A percentile compares a stretch with the other conserved stretches of the same genome.
phyloP scores from a whole-genome alignment of 371 early-diverging fungal species.

The Paramicrosporidium saccamoebae region DNA sequence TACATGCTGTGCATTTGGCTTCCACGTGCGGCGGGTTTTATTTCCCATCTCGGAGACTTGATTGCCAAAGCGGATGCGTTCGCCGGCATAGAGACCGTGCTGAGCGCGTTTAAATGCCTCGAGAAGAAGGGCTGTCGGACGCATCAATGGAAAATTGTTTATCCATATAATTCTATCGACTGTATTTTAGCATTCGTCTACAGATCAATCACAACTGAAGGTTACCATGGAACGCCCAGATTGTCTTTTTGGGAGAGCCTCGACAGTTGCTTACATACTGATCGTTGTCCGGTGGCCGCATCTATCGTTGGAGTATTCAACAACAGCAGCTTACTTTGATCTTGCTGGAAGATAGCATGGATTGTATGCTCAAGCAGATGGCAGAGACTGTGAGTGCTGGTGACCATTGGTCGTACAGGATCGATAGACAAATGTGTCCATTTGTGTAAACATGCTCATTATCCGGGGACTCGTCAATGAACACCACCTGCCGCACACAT shows the following conservation, averaged over 20 bases:
- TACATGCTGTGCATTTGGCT: no score
- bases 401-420: slow-evolving; percentile 75
- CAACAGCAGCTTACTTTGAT: slow-evolving; percentile 13
- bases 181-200: no score
- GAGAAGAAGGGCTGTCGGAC: no score
- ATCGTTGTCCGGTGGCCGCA: slow-evolving; percentile 33
- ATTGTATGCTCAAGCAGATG: slow-evolving; percentile 67
- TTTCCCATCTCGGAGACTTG: no score
- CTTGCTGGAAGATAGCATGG: slow-evolving; percentile 55
- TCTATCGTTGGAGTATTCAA: slow-evolving; percentile 6
- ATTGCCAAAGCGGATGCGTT: no score
- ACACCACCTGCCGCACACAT: slow-evolving; percentile 13
- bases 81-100: no score
- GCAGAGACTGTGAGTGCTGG: slow-evolving; percentile 75
- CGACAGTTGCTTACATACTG: slow-evolving; percentile 23
- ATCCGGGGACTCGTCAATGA: slow-evolving; percentile 23
- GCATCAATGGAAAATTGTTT: no score
- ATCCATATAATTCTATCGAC: no score
- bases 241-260: slow-evolving; percentile 40
- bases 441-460: slow-evolving; percentile 71
- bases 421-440: slow-evolving; percentile 80
- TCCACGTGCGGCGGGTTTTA: no score
- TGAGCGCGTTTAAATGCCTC: no score
- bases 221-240: slow-evolving; percentile 39
- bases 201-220: no score